Evolutionary conservation across 345 rosid genomes (phyloP).

Genomic region (Acer yangbiense): DNA sequence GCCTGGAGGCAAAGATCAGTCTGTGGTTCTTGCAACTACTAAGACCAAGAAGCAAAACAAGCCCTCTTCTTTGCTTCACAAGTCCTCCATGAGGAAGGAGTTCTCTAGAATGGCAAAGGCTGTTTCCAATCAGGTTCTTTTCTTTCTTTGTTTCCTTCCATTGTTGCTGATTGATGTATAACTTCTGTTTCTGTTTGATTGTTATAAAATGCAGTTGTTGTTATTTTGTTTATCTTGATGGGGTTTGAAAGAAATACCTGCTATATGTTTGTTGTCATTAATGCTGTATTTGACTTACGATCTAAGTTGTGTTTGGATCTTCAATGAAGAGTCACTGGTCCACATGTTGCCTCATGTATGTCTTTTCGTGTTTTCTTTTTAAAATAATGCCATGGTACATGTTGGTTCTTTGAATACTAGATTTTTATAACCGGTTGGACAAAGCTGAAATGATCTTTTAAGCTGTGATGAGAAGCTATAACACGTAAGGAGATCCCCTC

Average conservation of each 20-base stretch:
- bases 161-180: neutral
- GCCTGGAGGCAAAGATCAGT: constrained; percentile 52
- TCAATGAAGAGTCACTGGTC: too few species aligned
- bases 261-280: neutral
- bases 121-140: constrained; percentile 62
- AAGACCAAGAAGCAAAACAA: constrained; percentile 81
- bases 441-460: neutral
- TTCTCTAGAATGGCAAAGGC: constrained; percentile 73
- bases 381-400: too few species aligned
- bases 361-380: too few species aligned
- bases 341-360: too few species aligned
- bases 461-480: constrained; percentile 19
- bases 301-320: neutral
- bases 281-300: neutral
- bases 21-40: constrained; percentile 55
- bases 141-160: too few species aligned
- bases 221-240: neutral
- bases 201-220: too few species aligned
- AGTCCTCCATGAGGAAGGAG: constrained; percentile 69
- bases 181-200: too few species aligned
- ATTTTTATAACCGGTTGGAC: too few species aligned
- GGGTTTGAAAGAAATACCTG: neutral
- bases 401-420: too few species aligned
- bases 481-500: neutral
- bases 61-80: constrained; percentile 59